A percentile compares a stretch with the other conserved stretches of the same genome.
Evolutionary conservation across 108 stramenopile genomes (phyloP).

Genomic region (Skeletonema marinoi): DNA sequence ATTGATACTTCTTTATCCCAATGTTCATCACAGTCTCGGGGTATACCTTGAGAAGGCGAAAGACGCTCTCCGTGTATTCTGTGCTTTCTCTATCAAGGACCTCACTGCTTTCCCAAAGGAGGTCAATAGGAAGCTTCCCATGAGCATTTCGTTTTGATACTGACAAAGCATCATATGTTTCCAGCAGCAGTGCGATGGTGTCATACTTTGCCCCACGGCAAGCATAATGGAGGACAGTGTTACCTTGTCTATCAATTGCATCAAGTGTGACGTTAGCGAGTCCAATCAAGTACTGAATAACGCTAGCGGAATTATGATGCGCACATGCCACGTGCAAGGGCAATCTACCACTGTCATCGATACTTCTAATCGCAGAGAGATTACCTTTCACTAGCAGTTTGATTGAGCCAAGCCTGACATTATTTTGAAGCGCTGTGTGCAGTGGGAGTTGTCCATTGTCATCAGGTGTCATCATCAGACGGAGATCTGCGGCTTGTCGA

Average conservation of each 20-base stretch:
- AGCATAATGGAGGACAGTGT: not conserved
- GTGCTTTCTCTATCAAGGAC: not conserved
- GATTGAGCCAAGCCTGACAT: conserved; percentile 1
- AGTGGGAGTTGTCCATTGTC: conserved; percentile 5
- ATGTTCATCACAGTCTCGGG: not conserved
- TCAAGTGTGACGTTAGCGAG: not conserved
- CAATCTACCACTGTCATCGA: not conserved
- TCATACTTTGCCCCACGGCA: not conserved
- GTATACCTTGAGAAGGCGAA: not conserved
- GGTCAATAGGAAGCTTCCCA: not conserved
- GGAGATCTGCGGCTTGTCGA: not conserved
- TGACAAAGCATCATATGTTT: not conserved
- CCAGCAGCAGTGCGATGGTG: not conserved
- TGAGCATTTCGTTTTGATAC: not conserved
- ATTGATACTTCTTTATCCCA: no score
- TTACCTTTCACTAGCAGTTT: not conserved
- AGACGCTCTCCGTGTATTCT: not conserved
- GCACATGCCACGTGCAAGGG: not conserved
- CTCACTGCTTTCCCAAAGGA: not conserved
- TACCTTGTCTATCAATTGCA: not conserved
- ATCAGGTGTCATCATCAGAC: not conserved
- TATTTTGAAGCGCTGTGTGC: not conserved
- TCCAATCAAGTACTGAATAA: not conserved
- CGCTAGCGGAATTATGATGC: not conserved
- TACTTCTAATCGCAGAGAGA: not conserved